Base-by-base conservation (phyloP, 2,329 filamentous ascomycete genomes). In the Westerdykella aurantiaca region DNA sequence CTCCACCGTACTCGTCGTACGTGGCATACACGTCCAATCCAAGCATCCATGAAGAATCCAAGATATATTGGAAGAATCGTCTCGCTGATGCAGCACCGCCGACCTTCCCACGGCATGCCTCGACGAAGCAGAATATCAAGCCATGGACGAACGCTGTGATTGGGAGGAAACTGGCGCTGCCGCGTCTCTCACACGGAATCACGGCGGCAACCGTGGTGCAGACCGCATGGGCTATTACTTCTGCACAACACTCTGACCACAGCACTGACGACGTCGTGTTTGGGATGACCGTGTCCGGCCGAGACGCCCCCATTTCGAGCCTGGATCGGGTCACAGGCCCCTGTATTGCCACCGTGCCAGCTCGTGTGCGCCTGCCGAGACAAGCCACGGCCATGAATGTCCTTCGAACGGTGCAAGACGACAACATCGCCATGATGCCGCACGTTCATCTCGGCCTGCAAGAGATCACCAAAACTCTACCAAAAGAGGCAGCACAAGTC, bases 401-500 rank as follows among this genome's bases (percentile, higher is more conserved):
- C 1, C 35, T 11, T 33, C 39, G n/a, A 21, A 21, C 18, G 14
- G 35, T 21, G 14, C 43, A 43, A 37, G 14, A 34, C 11, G 21
- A 21, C 34, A 41, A 29, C 17, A 38, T 34, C 5, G 39, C 38
- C 3, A 45, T 43, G 42, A 51, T 53, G 4, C 53, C 56, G 5
- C 52, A 55, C 44, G 51, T 61, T 43, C 61, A 65, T 17, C 46
- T 55, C 33, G 61, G 61, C 12, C 46, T 58, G 42, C 60, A 63
- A 41, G 51, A 57, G 21, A 63, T 64, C 25, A 21, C 18, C 18
- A 44, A 50, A 12, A 52, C 54, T 34, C 45, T 57, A 11, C 78
- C 74, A 53, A 64, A 69, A 1, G 75, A 79, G 45, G 71, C 74
- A 6, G 66, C 72, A 5, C 68, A 75, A 43, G 76, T 76, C 1